Base-by-base conservation (phyloP, 495 filamentous ascomycete species). In the Penicillium malachiteum region DNA sequence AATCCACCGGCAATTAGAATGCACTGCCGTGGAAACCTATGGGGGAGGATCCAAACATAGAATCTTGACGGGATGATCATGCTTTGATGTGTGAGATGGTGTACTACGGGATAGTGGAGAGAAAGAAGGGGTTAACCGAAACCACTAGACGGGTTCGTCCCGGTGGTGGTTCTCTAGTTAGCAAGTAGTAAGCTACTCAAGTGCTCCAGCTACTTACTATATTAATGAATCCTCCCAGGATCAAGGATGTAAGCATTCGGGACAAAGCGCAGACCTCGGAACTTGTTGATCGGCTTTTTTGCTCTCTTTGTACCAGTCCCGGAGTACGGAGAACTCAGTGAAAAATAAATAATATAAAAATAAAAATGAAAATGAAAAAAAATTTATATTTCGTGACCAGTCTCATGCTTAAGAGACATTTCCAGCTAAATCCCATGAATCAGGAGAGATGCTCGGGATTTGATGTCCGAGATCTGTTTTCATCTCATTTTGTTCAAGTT, bases 141-240 rank as follows among this genome's bases (percentile, higher is more conserved):
- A 42, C 45, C 45, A 44, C 11, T 9, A 17, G 45, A 42, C 37
- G 32, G 52, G 52, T 62, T 62, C 56, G 43, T 56, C 53, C 53
- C n/a, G 21, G 11, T n/a, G n/a, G n/a, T n/a, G n/a, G n/a, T n/a
- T n/a, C n/a, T n/a, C n/a, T n/a, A n/a, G n/a, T n/a, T n/a, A n/a
- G n/a, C n/a, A n/a, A n/a, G n/a, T n/a, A n/a, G n/a, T n/a, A n/a
- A n/a, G n/a, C n/a, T n/a, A n/a, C n/a, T n/a, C n/a, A n/a, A n/a
- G n/a, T n/a, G n/a, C n/a, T n/a, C n/a, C n/a, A n/a, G n/a, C n/a
- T n/a, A n/a, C n/a, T n/a, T n/a, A n/a, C n/a, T n/a, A n/a, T n/a
- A n/a, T n/a, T n/a, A n/a, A n/a, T n/a, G n/a, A n/a, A n/a, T 17
- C 42, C 7, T n/a, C 7, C 45, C 8, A 43, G 42, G 41, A 51